Evolutionary conservation across 257 asterid genomes (phyloP).

Genomic region (Fraxinus quadrangulata): DNA sequence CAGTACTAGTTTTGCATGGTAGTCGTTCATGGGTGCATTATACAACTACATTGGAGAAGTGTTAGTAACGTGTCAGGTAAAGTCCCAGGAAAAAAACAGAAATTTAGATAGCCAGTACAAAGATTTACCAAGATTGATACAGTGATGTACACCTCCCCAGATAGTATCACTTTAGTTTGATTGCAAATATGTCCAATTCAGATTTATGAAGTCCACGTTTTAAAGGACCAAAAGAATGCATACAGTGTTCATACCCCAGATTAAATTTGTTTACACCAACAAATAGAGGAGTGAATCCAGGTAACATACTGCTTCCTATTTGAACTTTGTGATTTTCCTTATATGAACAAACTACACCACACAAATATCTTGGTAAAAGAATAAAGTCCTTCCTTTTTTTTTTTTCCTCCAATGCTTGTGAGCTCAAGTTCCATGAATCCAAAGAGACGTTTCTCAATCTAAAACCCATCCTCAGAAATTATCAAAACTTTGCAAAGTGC

Average conservation of each 20-base stretch:
- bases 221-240: too few relatives aligned
- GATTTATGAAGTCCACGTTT: neutral
- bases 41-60: conserved; percentile 53
- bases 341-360: neutral
- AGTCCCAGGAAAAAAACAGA: conserved; percentile 7
- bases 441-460: too few relatives aligned
- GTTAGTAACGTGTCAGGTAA: neutral
- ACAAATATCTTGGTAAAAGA: too few relatives aligned
- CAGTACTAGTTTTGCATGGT: conserved; percentile 84
- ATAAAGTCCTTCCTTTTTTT: neutral
- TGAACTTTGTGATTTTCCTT: neutral
- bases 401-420: neutral
- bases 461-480: too few relatives aligned
- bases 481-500: neutral
- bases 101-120: neutral
- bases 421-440: too few relatives aligned
- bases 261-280: too few relatives aligned
- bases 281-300: too few relatives aligned
- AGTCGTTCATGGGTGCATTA: conserved; percentile 84
- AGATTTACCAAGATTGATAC: neutral
- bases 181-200: conserved; percentile 3
- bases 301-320: neutral
- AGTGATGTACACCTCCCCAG: neutral
- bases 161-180: neutral
- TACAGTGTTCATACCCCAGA: too few relatives aligned